Percentiles rank a stretch among this genome's conserved stretches.
These are phyloP conservation scores for Neoscytalidium dimidiatum DNA, from an alignment of 2,329 filamentous ascomycete genomes.

Conservation along the genomic window DNA sequence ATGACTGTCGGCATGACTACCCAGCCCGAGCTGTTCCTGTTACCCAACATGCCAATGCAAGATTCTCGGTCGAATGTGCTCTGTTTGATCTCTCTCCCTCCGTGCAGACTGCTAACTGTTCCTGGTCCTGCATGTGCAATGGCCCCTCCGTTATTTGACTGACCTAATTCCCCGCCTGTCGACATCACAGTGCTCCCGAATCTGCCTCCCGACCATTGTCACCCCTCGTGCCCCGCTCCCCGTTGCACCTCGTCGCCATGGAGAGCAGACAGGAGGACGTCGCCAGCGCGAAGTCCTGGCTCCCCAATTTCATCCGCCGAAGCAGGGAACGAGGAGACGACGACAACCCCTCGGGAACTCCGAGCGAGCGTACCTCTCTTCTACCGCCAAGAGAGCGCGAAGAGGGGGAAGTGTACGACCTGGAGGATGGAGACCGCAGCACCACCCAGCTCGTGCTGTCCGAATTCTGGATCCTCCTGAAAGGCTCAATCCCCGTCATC, in stretches of 20 bases:
- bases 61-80: background rate
- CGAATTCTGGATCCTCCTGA: slow-evolving; percentile 70
- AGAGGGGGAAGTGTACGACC: slow-evolving; percentile 40
- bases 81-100: background rate
- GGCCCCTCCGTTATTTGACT: background rate
- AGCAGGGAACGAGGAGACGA: slow-evolving; percentile 23
- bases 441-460: slow-evolving; percentile 43
- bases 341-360: slow-evolving; percentile 17
- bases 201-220: background rate
- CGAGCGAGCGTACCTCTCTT: slow-evolving; percentile 45
- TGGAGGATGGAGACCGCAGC: slow-evolving; percentile 37
- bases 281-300: slow-evolving; percentile 29
- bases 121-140: background rate
- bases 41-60: background rate
- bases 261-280: slow-evolving; percentile 20
- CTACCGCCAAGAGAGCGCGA: slow-evolving; percentile 44
- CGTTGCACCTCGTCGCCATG: slow-evolving; percentile 1
- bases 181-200: background rate
- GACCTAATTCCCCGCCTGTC: background rate
- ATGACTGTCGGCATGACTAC: slow-evolving; percentile 16
- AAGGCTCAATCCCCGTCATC: slow-evolving; percentile 74
- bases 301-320: slow-evolving; percentile 28
- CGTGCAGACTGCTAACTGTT: too few species aligned
- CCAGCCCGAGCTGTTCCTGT: background rate
- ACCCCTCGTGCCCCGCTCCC: background rate